Evolutionary conservation across 805 yeast species (phyloP).

Genomic region (Torulaspora franciscae): DNA sequence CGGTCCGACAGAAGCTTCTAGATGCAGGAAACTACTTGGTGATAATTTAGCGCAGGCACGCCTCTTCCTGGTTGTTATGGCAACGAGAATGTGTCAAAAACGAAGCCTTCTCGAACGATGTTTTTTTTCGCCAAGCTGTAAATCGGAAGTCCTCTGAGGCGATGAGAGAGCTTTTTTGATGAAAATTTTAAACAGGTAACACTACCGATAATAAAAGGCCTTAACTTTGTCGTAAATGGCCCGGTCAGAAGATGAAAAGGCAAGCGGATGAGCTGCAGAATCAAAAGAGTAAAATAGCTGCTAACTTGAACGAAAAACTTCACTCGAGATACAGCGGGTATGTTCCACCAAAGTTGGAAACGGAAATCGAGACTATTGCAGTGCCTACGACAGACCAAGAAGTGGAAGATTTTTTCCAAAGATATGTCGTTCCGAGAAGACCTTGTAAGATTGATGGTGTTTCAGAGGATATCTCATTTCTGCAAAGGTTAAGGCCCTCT

Average conservation of each 20-base stretch:
- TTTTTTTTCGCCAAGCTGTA: background rate
- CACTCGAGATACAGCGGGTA: slow-evolving; percentile 19
- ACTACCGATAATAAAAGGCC: background rate
- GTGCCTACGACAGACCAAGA: slow-evolving; percentile 22
- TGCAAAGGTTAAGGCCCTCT: slow-evolving; percentile 35
- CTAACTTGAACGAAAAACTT: slow-evolving; percentile 12
- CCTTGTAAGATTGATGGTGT: slow-evolving; percentile 49
- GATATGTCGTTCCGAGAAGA: slow-evolving; percentile 40
- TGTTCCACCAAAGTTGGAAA: slow-evolving; percentile 9
- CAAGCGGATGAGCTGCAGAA: background rate
- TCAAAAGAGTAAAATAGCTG: background rate
- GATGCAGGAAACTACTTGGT: no score
- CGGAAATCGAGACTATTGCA: slow-evolving; percentile 20
- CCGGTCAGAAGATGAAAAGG: background rate
- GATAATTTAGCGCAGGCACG: no score
- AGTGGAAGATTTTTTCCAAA: slow-evolving; percentile 34
- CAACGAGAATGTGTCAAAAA: slow-evolving; percentile 1
- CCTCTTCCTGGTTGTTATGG: background rate
- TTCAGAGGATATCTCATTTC: slow-evolving; percentile 33
- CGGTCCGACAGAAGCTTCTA: no score
- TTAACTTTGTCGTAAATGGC: no score
- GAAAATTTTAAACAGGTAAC: background rate
- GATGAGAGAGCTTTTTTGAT: background rate
- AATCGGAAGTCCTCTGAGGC: no score
- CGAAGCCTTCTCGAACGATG: background rate